Percentiles rank a stretch among this genome's conserved stretches.
Evolutionary conservation across 1,139 yeast genomes (phyloP).

Genomic region (Sugiyamaella novakii): DNA sequence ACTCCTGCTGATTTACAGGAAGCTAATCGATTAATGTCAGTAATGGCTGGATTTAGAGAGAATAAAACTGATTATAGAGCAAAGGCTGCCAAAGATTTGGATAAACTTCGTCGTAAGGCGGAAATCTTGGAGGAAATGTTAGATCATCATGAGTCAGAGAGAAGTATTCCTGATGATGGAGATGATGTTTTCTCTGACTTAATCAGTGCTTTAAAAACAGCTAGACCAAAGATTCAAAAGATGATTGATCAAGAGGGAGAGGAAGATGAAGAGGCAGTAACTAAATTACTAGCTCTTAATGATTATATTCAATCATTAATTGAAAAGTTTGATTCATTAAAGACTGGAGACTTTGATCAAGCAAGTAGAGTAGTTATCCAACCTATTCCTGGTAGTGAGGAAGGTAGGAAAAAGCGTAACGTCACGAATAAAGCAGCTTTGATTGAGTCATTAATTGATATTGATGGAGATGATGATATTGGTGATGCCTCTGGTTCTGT

Average conservation of each 20-base stretch:
- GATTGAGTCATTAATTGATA: slow-evolving; percentile 68
- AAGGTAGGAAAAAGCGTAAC: slow-evolving; percentile 45
- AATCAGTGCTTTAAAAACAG: slow-evolving; percentile 73
- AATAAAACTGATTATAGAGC: slow-evolving; percentile 82
- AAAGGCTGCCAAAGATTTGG: slow-evolving; percentile 80
- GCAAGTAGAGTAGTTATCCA: slow-evolving; percentile 60
- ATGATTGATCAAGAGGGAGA: slow-evolving; percentile 70
- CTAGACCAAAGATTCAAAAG: slow-evolving; percentile 85
- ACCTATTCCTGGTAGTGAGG: slow-evolving; percentile 34
- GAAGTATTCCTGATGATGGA: slow-evolving; percentile 44
- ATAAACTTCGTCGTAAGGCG: slow-evolving; percentile 83
- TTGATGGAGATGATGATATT: slow-evolving; percentile 59
- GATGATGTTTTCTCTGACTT: slow-evolving; percentile 70
- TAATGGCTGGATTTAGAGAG: slow-evolving; percentile 87
- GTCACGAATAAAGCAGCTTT: slow-evolving; percentile 40
- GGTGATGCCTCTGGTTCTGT: slow-evolving; percentile 37
- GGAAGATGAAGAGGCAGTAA: slow-evolving; percentile 59
- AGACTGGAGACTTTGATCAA: slow-evolving; percentile 61
- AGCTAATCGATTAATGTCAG: slow-evolving; percentile 94
- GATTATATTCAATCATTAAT: slow-evolving; percentile 75
- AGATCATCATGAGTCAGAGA: slow-evolving; percentile 55
- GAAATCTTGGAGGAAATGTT: slow-evolving; percentile 91
- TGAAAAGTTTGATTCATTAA: slow-evolving; percentile 65
- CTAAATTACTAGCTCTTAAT: slow-evolving; percentile 66
- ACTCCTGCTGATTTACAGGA: slow-evolving; percentile 94